Evolutionary conservation across 495 filamentous ascomycete genomes (phyloP), one percentile per base, ranked within the genome.

Genomic region (Daldinia decipiens): DNA sequence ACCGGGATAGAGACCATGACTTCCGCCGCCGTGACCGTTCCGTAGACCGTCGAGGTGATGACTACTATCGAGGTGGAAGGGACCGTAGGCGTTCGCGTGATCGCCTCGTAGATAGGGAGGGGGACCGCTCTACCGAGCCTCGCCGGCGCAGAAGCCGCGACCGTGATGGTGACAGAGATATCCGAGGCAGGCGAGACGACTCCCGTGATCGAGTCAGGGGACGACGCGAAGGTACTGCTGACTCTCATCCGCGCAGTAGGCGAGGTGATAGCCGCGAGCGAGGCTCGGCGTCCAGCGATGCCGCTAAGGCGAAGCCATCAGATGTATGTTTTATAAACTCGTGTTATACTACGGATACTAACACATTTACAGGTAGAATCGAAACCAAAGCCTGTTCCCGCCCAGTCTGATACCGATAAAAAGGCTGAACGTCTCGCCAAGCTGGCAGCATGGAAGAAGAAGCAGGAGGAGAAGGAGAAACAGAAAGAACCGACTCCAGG

Each of bases 371-470:
- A 86, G 83, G 70, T 75, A 47, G 73, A 76, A 62, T 38, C 73
- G 65, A 86, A 88, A 76, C 72, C 88, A 17, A 82, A 90, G 61
- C 80, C 83, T 39, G 76, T 85, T 56, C 74, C 85, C 59, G 79
- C 83, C 32, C 87, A 87, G 72, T 87, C 90, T 17, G 93, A 94
- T 66, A 91, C 91, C 60, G 91, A 95, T 43, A 95, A 95, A 76
- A 92, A 93, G 74, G 91, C 89, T 51, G 92, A 96, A 76, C 83
- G 92, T 56, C 84, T 94, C 36, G 92, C 93, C 31, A 95, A 93
- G 67, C 77, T 97, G 34, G 92, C 94, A 78, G 92, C 93, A 68
- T 97, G 94, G 93, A 97, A 96, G 78, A 89, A 91, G 77, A 95
- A 96, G 72, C 91, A 93, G 17, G 93, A 92, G 39, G 88, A 93